Base-by-base conservation (phyloP, 1,139 yeast genomes). In the Hansenula sp. region DNA sequence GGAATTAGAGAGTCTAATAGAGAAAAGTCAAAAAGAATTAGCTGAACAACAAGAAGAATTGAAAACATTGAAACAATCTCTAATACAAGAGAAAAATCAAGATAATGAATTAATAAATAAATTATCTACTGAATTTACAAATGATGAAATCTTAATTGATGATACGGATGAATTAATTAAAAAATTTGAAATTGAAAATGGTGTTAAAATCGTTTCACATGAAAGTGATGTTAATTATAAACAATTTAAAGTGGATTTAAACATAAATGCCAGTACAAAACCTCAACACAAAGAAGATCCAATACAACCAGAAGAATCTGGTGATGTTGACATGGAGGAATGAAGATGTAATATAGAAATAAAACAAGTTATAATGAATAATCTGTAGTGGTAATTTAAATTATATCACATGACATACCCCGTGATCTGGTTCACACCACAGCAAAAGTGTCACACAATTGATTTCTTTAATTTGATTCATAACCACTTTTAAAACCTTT, bases 91-190 rank as follows among this genome's bases (percentile, higher is more conserved):
- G 4, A 21, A 13, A 26, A 20, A 27, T 32, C 18, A 26, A 20
- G 43, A 43, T 11, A 26, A 38, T 12, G 42, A 44, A 12, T 31
- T 51, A n/a, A 20, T 52, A 9, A 40, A 43, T 11, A 27, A 32
- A 13, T 32, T 54, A 13, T 42, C 55, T 4, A 13, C 16, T 2
- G 58, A 53, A 27, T 54, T 54, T 22, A 18, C 43, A 12, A 19
- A 29, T 4, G 50, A 48, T 31, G 43, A 40, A 2, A 25, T 46
- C 1, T 38, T 49, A 3, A 6, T 11, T 6, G 53, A 52, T 17
- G 38, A 53, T 29, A 42, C 48, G 1, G 45, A 47, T 20, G 42
- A 39, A 2, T n/a, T 47, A 11, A 25, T 50, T 0, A 16, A 12
- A 5, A 21, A 44, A 17, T 51, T 44, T 35, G 53, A 48, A 36